These are phyloP conservation scores for Solanum stenotomum DNA, from an alignment of 257 asterid species.

Conservation along the genomic window DNA sequence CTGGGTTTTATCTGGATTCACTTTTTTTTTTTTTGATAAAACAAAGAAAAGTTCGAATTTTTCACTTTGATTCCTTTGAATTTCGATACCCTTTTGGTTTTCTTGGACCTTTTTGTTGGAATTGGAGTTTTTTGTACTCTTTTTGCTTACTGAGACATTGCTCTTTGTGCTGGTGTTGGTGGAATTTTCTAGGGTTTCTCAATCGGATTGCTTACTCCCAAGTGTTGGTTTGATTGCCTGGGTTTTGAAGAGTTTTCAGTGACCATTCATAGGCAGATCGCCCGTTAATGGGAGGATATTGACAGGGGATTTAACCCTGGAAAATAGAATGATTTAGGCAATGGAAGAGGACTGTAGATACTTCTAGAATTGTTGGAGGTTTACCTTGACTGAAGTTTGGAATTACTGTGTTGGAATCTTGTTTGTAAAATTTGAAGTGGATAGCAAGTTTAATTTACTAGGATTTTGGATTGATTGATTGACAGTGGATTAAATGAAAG, in stretches of 20 bases:
- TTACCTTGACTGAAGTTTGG: conserved; percentile 3
- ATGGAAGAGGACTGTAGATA: conserved; percentile 29
- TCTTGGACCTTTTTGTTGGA: background rate
- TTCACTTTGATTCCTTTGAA: background rate
- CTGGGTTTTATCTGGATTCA: background rate
- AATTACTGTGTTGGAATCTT: background rate
- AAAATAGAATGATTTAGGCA: background rate
- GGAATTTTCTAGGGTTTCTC: background rate
- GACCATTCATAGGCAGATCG: background rate
- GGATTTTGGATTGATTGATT: background rate
- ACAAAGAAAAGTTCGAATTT: background rate
- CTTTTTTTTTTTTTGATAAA: background rate
- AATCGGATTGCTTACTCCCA: background rate
- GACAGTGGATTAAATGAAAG: background rate
- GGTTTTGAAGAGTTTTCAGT: background rate
- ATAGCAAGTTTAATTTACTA: background rate
- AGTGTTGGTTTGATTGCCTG: background rate
- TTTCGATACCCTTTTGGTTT: conserved; percentile 2
- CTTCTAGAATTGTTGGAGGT: background rate
- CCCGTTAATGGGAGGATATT: background rate
- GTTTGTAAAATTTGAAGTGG: background rate
- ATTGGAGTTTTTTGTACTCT: background rate
- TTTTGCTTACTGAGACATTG: background rate
- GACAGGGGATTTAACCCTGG: background rate
- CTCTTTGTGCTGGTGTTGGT: background rate